Evolutionary conservation across 345 rosid species (phyloP).

Genomic region (Aquilaria malaccensis): DNA sequence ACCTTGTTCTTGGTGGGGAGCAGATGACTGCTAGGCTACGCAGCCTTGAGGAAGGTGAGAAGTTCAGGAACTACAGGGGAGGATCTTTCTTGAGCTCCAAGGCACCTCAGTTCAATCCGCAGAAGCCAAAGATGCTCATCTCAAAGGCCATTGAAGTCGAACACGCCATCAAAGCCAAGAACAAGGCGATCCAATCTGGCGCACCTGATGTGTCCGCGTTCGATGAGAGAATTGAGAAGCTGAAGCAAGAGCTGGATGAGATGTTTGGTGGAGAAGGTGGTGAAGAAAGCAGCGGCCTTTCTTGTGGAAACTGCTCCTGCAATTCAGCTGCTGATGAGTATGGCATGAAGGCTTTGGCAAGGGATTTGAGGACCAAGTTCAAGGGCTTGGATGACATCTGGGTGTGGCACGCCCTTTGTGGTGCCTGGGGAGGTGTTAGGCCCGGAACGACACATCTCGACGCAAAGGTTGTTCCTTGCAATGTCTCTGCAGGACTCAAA

Average conservation of each 20-base stretch:
- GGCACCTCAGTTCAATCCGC: constrained; percentile 45
- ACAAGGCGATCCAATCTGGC: constrained; percentile 35
- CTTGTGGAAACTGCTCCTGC: constrained; percentile 18
- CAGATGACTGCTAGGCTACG: constrained; percentile 81
- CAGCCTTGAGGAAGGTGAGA: constrained; percentile 57
- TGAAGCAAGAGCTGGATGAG: constrained; percentile 42
- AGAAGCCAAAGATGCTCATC: constrained; percentile 61
- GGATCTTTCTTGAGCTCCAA: constrained; percentile 43
- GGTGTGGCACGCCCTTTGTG: constrained; percentile 87
- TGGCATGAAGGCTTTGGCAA: constrained; percentile 58
- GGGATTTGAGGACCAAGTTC: constrained; percentile 57
- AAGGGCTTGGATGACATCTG: constrained; percentile 62
- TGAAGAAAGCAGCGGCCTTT: constrained; percentile 9
- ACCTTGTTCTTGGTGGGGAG: constrained; percentile 77
- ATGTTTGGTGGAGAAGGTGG: constrained; percentile 31
- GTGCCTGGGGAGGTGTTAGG: constrained; percentile 89
- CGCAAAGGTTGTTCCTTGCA: constrained; percentile 33
- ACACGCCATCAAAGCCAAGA: constrained; percentile 42
- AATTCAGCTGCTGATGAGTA: constrained; percentile 12
- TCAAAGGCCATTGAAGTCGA: constrained; percentile 67
- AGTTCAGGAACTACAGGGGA: constrained; percentile 54
- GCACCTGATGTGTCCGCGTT: constrained; percentile 23
- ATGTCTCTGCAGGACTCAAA: constrained; percentile 49
- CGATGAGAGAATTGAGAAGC: constrained; percentile 31
- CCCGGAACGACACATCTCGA: constrained; percentile 48